Base-by-base conservation (phyloP, 257 asterid genomes). In the Cruciata laevipes region DNA sequence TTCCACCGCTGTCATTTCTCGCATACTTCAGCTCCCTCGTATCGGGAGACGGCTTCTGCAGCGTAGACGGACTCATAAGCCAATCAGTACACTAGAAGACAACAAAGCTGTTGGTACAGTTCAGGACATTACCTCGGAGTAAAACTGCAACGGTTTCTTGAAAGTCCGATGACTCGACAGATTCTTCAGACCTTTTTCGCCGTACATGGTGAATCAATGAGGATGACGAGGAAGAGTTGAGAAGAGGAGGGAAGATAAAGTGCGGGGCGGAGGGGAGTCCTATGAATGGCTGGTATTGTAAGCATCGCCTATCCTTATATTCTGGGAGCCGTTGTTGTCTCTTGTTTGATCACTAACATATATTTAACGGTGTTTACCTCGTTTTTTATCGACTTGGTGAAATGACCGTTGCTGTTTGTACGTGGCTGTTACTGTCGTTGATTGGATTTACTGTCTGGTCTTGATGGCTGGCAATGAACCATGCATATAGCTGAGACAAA, bases 11-110 rank as follows among this genome's bases (percentile, higher is more conserved):
- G 35, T 78, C 81, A 63, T 83, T 80, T 72, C 77, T 80, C 3
- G 84, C 88, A 65, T 31, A 77, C 74, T 81, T 87, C 63, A 84
- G 85, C 78, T 83, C 91, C 66, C 88, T 77, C 35, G 77, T 77
- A 58, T 76, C 76, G 47, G 82, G 55, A 55, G 73, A 64, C 14
- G 76, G 75, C 76, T 71, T 71, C 75, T 71, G 74, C 70, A 59
- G 7, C 18, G 51, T 31, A 25, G 7, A 1, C 49, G 5, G 9
- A 25, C 6, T 1, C 31, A 40, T 24, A 12, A 65, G 47, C 10
- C 13, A 37, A 49, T 3, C 8, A 49, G 56, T 53, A 8, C 27
- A 20, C 5, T 16, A n/a, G 20, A 20, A 53, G 7, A 9, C 20
- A 18, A 18, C 27, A 53, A 13, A 13, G 60, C 6, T 33, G 31